Percentiles rank a stretch among this genome's conserved stretches.
Evolutionary conservation across 2,329 filamentous ascomycete species (phyloP).

Genomic region (Lasiodiplodia theobromae): DNA sequence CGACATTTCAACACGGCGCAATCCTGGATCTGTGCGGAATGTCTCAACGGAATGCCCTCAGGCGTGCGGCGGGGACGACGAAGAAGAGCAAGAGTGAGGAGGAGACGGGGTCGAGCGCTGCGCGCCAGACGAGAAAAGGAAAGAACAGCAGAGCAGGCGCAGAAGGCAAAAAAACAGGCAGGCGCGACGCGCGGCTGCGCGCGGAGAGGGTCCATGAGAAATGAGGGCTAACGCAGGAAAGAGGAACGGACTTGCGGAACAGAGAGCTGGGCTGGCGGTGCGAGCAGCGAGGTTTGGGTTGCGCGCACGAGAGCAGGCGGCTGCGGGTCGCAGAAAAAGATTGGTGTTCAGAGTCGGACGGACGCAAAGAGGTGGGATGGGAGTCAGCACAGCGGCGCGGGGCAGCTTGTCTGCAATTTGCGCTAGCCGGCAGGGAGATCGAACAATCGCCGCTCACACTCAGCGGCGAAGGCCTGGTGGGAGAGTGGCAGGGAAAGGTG

Average conservation of each 20-base stretch:
- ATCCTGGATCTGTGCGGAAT: slow-evolving; percentile 23
- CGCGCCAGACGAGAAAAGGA: slow-evolving; percentile 11
- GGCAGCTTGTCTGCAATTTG: slow-evolving; percentile 24
- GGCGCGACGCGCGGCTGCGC: slow-evolving; percentile 20
- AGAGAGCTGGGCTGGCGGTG: slow-evolving; percentile 15
- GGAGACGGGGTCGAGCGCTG: not conserved
- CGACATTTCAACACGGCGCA: slow-evolving; percentile 67
- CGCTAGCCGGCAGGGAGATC: slow-evolving; percentile 25
- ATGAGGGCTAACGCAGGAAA: slow-evolving; percentile 3
- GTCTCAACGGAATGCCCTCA: slow-evolving; percentile 22
- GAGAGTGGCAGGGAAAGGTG: slow-evolving; percentile 28
- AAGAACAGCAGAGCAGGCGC: slow-evolving; percentile 19
- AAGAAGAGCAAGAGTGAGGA: not conserved
- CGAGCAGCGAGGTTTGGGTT: slow-evolving; percentile 8
- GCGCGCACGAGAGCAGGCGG: slow-evolving; percentile 8
- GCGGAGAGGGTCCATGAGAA: slow-evolving; percentile 8
- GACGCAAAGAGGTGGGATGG: slow-evolving; percentile 26
- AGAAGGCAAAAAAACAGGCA: slow-evolving; percentile 24
- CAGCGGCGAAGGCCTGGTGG: slow-evolving; percentile 25
- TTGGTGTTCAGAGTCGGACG: slow-evolving; percentile 27
- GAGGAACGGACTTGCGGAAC: slow-evolving; percentile 26
- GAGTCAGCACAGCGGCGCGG: slow-evolving; percentile 24
- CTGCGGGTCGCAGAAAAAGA: slow-evolving; percentile 21
- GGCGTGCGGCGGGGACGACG: not conserved
- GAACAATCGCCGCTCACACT: slow-evolving; percentile 25